A percentile compares a stretch with the other conserved stretches of the same genome.
Conservation (phyloP, 208 protist genomes). For the Acanthamoeba castellanii region DNA sequence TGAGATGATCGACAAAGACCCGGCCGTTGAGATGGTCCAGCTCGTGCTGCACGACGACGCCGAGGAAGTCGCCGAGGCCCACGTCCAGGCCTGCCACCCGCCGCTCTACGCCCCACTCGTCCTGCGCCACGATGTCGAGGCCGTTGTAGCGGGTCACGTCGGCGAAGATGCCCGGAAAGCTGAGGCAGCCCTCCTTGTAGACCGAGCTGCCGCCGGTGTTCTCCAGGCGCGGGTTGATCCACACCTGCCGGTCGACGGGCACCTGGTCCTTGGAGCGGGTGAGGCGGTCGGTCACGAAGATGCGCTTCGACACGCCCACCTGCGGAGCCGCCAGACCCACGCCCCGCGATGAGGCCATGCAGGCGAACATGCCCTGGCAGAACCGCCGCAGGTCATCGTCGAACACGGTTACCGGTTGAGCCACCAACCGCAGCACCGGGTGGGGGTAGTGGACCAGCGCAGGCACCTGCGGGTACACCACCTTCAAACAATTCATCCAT, state of each 20-base stretch:
- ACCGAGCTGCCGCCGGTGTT: not conserved
- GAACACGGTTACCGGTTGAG: not conserved
- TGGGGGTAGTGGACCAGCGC: not conserved
- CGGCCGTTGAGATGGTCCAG: not conserved
- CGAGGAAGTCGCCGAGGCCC: not conserved
- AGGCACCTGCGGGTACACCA: not conserved
- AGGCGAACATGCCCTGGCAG: not conserved
- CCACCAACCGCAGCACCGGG: not conserved
- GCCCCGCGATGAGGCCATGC: not conserved
- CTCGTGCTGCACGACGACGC: conserved; percentile 7
- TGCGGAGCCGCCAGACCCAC: conserved; percentile 10
- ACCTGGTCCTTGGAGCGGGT: not conserved
- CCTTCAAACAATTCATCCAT: too few species aligned
- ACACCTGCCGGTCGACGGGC: not conserved
- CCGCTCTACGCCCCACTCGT: conserved; percentile 23
- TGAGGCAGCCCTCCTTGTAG: conserved; percentile 11
- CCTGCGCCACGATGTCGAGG: not conserved
- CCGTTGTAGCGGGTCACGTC: conserved; percentile 2
- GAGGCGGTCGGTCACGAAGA: not conserved
- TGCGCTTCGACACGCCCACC: not conserved
- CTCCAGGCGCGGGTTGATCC: conserved; percentile 24
- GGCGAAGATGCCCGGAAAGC: not conserved
- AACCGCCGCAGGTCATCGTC: not conserved
- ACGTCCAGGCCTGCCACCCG: not conserved
- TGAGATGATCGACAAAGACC: not conserved